Base-by-base conservation (phyloP, 768 basidiomycete genomes). In the Amanita phalloides region DNA sequence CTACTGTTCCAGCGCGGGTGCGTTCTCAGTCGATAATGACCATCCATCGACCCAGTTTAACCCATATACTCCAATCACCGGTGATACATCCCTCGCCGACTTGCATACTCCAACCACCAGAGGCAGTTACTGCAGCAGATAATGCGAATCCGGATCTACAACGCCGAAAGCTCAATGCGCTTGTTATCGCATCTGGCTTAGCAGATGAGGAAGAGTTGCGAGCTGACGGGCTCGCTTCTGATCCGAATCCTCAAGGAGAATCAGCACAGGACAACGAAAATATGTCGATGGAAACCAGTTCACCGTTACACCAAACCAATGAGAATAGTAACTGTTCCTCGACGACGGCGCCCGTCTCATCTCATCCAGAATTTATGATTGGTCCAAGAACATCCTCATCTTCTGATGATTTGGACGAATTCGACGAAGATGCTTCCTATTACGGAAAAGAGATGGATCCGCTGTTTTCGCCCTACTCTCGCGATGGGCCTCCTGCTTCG, bases 401-500 rank as follows among this genome's bases (percentile, higher is more conserved):
- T 7, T 23, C 36, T 28, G 43, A 45, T 14, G 51, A 52, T 11
- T 17, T 49, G 2, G 51, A 52, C 44, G 51, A 52, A 17, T 52
- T 52, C 33, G 51, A 52, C 28, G 51, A 52, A 7, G 51, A 52
- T 20, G 51, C 51, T 14, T 52, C 51, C n/a, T 52, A 45, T 36
- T 52, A 52, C 21, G 51, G 51, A 20, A 52, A 45, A 45, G 43
- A 52, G 6, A 45, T 52, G 10, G 33, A 52, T 35, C 14, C 38
- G 9, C 51, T 52, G 3, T 52, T 52, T 28, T 52, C 51, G n/a
- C 51, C 51, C 10, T 52, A 52, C 35, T 37, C 35, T 13, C 7
- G n/a, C 13, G 30, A 21, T 14, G 51, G 14, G 3, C 43, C 42
- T 21, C 30, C 51, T 1, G 51, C 42, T 10, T 52, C 51, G 20